These are phyloP conservation scores for Apiospora arundinis DNA, from an alignment of 2,329 filamentous ascomycete genomes.

Conservation along the genomic window DNA sequence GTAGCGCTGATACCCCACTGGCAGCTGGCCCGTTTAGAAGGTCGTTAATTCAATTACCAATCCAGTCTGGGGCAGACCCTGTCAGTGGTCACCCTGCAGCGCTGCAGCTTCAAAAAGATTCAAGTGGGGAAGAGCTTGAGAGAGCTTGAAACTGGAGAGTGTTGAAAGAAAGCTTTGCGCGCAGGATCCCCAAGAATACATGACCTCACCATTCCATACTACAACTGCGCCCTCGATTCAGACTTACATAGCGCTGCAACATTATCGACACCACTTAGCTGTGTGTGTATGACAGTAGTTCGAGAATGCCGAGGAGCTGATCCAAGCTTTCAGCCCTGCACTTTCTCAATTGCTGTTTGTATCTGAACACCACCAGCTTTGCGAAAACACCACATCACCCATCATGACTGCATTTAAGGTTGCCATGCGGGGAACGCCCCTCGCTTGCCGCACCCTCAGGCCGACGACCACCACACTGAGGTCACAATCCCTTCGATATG, in stretches of 20 bases:
- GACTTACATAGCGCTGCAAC: not conserved
- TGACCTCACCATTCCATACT: slow-evolving; percentile 26
- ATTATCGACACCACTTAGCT: slow-evolving; percentile 25
- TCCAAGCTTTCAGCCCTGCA: slow-evolving; percentile 2
- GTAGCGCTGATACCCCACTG: slow-evolving; percentile 10
- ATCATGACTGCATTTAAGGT: slow-evolving; percentile 31
- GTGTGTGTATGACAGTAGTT: slow-evolving; percentile 18
- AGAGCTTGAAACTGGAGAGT: not conserved
- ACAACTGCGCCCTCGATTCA: slow-evolving; percentile 11
- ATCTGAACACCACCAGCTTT: not conserved
- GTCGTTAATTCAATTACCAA: slow-evolving; percentile 6
- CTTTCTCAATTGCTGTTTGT: slow-evolving; percentile 5
- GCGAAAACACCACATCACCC: not conserved
- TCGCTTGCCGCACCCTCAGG: slow-evolving; percentile 28
- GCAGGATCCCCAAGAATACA: slow-evolving; percentile 24
- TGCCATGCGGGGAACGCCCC: slow-evolving; percentile 31
- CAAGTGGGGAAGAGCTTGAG: slow-evolving; percentile 13
- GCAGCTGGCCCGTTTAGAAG: not conserved
- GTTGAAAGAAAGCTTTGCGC: slow-evolving; percentile 20
- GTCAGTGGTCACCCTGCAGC: slow-evolving; percentile 7
- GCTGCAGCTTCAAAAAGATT: not conserved
- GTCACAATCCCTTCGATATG: slow-evolving; percentile 32
- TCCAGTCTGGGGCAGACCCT: slow-evolving; percentile 8
- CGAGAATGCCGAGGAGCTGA: slow-evolving; percentile 7
- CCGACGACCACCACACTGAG: slow-evolving; percentile 8